A percentile compares a stretch with the other conserved stretches of the same genome.
phyloP scores from a whole-genome alignment of 768 basidiomycete species.

The Tylopilus plumbeoviolaceoides region DNA sequence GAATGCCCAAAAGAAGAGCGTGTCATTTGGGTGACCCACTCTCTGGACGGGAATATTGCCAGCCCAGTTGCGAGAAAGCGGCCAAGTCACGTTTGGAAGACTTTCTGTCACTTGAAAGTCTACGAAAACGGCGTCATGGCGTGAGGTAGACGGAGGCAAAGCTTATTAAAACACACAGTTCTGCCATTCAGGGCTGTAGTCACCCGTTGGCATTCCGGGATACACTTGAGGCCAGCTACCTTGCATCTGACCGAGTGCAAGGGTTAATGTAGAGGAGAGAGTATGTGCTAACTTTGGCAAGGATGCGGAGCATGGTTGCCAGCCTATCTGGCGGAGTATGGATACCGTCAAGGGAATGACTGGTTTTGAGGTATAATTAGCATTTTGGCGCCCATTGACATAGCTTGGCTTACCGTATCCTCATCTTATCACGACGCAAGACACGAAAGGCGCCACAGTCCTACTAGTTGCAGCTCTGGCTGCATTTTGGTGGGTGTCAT shows the following conservation, averaged over 20 bases:
- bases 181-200: slow-evolving; percentile 21
- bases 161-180: slow-evolving; percentile 39
- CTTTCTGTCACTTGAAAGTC: slow-evolving; percentile 55
- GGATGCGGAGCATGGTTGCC: background rate
- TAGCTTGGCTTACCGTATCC: no score
- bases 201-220: background rate
- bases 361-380: no score
- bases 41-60: no score
- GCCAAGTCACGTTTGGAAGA: slow-evolving; percentile 60
- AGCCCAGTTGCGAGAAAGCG: no score
- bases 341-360: background rate
- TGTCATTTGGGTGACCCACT: no score
- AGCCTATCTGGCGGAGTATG: background rate
- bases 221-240: slow-evolving; percentile 1
- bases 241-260: background rate
- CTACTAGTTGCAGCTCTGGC: background rate
- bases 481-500: background rate
- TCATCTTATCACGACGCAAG: background rate
- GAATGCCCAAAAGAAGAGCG: no score
- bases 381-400: background rate
- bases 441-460: background rate
- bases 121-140: slow-evolving; percentile 18
- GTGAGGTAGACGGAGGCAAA: background rate
- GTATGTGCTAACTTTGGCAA: background rate
- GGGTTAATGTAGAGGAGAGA: background rate